A percentile compares a stretch with the other conserved stretches of the same genome.
phyloP scores from a whole-genome alignment of 805 yeast genomes.

The Candida tammaniensis region DNA sequence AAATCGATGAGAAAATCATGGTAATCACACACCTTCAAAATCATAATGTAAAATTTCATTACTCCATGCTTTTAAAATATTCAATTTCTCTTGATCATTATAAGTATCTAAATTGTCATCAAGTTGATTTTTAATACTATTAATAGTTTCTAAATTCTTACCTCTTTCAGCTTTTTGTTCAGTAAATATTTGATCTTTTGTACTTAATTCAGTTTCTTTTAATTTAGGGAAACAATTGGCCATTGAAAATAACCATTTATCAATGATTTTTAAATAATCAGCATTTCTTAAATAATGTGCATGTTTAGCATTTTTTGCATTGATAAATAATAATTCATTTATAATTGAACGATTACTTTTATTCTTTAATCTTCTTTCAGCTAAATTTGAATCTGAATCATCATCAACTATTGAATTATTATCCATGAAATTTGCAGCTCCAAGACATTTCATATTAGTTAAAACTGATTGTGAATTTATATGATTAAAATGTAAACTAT shows the following conservation, averaged over 20 bases:
- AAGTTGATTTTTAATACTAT: neutral
- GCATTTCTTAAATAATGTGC: no score
- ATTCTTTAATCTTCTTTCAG: neutral
- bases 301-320: neutral
- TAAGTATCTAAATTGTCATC: neutral
- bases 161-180: slow-evolving; percentile 27
- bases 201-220: slow-evolving; percentile 24
- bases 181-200: slow-evolving; percentile 33
- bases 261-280: slow-evolving; percentile 5
- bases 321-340: slow-evolving; percentile 5
- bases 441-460: slow-evolving; percentile 22
- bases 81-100: no score
- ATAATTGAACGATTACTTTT: slow-evolving; percentile 2
- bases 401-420: slow-evolving; percentile 7
- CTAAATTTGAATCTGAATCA: slow-evolving; percentile 5
- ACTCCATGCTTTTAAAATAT: slow-evolving; percentile 6
- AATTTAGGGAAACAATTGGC: slow-evolving; percentile 24
- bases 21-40: neutral
- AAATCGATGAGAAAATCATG: no score
- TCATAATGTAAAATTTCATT: slow-evolving; percentile 1
- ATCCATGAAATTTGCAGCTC: slow-evolving; percentile 12
- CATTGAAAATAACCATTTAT: slow-evolving; percentile 14
- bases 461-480: slow-evolving; percentile 17
- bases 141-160: slow-evolving; percentile 4
- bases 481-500: slow-evolving; percentile 2